Evolutionary conservation across 2,329 filamentous ascomycete genomes (phyloP).

Genomic region (Colletotrichum acutatum): DNA sequence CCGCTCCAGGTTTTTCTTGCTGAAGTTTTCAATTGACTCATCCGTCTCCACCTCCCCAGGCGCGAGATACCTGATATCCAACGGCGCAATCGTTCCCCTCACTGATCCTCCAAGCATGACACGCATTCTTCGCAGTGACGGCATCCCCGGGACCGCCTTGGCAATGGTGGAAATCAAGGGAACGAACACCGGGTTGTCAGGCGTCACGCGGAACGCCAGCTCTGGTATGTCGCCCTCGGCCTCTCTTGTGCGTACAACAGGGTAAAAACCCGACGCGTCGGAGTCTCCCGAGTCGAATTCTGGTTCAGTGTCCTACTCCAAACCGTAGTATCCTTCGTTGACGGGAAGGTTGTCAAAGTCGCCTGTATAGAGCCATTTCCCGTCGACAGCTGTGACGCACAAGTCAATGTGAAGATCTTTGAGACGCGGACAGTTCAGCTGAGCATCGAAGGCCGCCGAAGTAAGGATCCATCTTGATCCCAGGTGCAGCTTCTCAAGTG

Average conservation of each 20-base stretch:
- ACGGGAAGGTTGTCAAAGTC: too few relatives aligned
- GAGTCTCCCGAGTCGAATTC: too few relatives aligned
- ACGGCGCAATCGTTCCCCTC: neutral
- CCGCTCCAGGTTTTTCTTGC: constrained; percentile 1
- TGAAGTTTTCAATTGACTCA: neutral
- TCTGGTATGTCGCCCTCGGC: neutral
- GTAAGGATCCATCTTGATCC: constrained; percentile 1
- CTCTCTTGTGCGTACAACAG: neutral
- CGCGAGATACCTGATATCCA: neutral
- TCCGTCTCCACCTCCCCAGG: neutral
- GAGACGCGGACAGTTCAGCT: too few relatives aligned
- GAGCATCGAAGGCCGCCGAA: neutral
- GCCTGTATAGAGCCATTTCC: too few relatives aligned
- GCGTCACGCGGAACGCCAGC: constrained; percentile 7
- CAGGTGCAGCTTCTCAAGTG: neutral
- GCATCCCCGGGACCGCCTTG: neutral
- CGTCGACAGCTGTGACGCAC: too few relatives aligned
- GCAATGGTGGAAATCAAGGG: constrained; percentile 2
- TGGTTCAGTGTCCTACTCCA: too few relatives aligned
- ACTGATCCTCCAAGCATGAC: neutral
- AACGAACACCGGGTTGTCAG: neutral
- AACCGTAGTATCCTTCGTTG: too few relatives aligned
- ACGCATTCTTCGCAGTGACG: neutral
- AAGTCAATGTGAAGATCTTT: too few relatives aligned
- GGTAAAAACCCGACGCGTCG: neutral